Conservation (phyloP, 176 grass and related monocot genomes). For the Carex scoparia region DNA sequence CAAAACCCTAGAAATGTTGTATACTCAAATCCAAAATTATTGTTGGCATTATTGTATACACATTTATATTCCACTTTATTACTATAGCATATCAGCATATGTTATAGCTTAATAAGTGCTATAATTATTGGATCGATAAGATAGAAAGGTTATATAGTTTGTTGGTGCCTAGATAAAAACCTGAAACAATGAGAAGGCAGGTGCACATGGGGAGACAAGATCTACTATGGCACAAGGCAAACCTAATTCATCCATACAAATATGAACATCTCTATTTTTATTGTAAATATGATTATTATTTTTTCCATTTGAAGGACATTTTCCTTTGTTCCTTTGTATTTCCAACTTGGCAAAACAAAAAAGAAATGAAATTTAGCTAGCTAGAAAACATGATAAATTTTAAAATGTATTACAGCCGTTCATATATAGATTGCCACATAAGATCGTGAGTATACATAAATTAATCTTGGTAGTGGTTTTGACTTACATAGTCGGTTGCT, state of each 20-base stretch:
- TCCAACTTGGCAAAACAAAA: background rate
- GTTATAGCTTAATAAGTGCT: background rate
- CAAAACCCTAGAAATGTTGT: background rate
- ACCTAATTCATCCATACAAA: background rate
- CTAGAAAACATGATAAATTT: background rate
- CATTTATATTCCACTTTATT: background rate
- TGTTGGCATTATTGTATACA: background rate
- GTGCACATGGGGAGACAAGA: slow-evolving; percentile 26
- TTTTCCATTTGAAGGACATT: background rate
- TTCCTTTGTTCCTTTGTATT: background rate
- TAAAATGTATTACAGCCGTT: background rate
- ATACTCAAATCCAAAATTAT: background rate
- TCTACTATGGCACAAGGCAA: slow-evolving; percentile 17
- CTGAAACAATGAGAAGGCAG: slow-evolving; percentile 18
- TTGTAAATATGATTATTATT: background rate
- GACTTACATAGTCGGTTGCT: background rate
- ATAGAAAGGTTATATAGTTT: background rate
- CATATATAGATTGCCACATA: background rate
- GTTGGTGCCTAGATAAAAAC: background rate
- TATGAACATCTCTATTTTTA: background rate
- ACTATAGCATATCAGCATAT: background rate
- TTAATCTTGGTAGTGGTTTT: background rate
- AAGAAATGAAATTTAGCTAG: background rate
- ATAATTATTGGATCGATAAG: background rate
- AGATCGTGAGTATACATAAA: background rate